phyloP scores from a whole-genome alignment of 2,329 filamentous ascomycete genomes.

The Gaeumannomyces tritici region DNA sequence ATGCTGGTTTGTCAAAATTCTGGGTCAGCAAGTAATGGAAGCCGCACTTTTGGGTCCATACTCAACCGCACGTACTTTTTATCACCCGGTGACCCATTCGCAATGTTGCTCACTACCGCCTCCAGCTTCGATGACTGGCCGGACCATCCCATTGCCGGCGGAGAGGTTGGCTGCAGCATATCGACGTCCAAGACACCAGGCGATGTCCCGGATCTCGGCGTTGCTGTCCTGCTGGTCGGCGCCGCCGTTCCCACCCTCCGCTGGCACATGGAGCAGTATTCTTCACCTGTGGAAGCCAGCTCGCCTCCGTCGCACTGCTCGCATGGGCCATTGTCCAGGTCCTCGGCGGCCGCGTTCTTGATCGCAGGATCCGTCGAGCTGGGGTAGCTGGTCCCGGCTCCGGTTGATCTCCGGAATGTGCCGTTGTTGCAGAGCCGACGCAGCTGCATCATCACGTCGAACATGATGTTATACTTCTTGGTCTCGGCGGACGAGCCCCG shows the following conservation, averaged over 20 bases:
- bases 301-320: slow-evolving; percentile 1
- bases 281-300: slow-evolving; percentile 14
- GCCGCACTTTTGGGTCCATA: no score
- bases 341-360: slow-evolving; percentile 5
- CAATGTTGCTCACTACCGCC: slow-evolving; percentile 19
- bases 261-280: slow-evolving; percentile 19
- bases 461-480: slow-evolving; percentile 27
- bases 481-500: no score
- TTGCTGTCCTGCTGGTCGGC: not conserved
- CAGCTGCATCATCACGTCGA: slow-evolving; percentile 24
- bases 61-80: slow-evolving; percentile 6
- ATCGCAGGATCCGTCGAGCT: slow-evolving; percentile 12
- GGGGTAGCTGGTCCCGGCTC: slow-evolving; percentile 16
- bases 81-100: slow-evolving; percentile 11
- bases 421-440: slow-evolving; percentile 37
- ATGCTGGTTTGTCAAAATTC: slow-evolving; percentile 19
- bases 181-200: not conserved
- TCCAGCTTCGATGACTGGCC: slow-evolving; percentile 24
- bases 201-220: slow-evolving; percentile 16
- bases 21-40: no score
- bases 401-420: slow-evolving; percentile 32
- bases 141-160: not conserved
- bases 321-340: slow-evolving; percentile 7
- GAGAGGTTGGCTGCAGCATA: not conserved
- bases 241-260: slow-evolving; percentile 12